phyloP scores from a whole-genome alignment of 1,284 basidiomycete genomes.

The Moesziomyces sp. region DNA sequence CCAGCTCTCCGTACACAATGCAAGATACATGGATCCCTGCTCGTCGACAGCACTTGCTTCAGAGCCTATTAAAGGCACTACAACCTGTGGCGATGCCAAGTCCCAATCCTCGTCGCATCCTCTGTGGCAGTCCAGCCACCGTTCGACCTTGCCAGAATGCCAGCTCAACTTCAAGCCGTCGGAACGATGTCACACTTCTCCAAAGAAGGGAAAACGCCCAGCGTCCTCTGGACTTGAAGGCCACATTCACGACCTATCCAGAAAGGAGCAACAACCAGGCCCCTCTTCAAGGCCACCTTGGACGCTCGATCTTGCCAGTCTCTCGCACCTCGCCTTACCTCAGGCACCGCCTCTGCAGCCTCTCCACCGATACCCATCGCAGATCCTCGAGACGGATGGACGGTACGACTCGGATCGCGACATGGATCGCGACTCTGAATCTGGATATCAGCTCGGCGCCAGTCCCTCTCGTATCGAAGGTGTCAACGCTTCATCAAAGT shows the following conservation, averaged over 20 bases:
- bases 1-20: too few relatives aligned
- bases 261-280: neutral
- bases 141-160: too few relatives aligned
- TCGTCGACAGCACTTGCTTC: too few relatives aligned
- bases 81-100: too few relatives aligned
- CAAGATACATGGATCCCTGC: too few relatives aligned
- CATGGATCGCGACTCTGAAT: constrained; percentile 26
- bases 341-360: constrained; percentile 36
- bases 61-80: too few relatives aligned
- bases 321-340: constrained; percentile 13
- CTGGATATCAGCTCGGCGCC: neutral
- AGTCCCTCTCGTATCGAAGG: constrained; percentile 9
- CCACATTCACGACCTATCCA: neutral
- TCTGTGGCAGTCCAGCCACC: too few relatives aligned
- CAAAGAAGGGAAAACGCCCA: too few relatives aligned
- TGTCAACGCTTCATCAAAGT: neutral
- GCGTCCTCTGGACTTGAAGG: too few relatives aligned
- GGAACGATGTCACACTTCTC: too few relatives aligned
- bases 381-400: constrained; percentile 12
- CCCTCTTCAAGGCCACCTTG: neutral
- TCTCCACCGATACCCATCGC: constrained; percentile 23
- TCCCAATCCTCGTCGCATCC: too few relatives aligned
- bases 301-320: constrained; percentile 4
- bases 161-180: too few relatives aligned
- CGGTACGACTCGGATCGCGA: constrained; percentile 18